phyloP scores from a whole-genome alignment of 2,329 filamentous ascomycete genomes.

The Pseudogymnoascus sp. region DNA sequence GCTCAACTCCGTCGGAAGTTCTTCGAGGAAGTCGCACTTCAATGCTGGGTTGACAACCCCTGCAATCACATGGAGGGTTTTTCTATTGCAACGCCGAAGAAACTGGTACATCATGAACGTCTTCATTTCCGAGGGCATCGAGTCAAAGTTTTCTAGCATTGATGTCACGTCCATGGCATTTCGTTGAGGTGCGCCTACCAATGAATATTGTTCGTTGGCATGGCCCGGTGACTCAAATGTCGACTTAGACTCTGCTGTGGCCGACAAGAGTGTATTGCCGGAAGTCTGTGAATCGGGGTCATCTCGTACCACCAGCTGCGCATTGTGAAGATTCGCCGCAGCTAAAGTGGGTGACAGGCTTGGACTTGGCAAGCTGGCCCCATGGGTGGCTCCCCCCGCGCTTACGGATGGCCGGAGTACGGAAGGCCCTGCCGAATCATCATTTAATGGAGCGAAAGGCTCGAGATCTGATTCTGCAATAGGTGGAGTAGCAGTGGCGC shows the following conservation, averaged over 20 bases:
- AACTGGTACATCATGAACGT: conserved; percentile 96
- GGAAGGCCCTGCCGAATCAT: conserved; percentile 40
- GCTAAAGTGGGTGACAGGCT: conserved; percentile 87
- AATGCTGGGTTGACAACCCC: conserved; percentile 87
- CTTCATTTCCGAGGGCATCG: conserved; percentile 85
- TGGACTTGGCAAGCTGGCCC: conserved; percentile 89
- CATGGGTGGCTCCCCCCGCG: conserved; percentile 37
- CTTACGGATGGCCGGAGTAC: conserved; percentile 32
- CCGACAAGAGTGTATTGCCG: conserved; percentile 20
- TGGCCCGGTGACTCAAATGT: conserved; percentile 25
- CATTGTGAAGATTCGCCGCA: conserved; percentile 43
- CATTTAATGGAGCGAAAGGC: conserved; percentile 45
- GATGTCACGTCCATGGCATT: conserved; percentile 69
- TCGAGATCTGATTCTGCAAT: conserved; percentile 66
- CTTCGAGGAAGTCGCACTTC: conserved; percentile 84
- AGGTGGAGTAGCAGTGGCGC: conserved; percentile 64
- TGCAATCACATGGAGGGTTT: conserved; percentile 82
- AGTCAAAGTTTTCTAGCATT: conserved; percentile 84
- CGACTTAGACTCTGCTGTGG: conserved; percentile 15
- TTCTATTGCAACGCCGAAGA: conserved; percentile 76
- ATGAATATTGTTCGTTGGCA: conserved; percentile 22
- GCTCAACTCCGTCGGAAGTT: conserved; percentile 78
- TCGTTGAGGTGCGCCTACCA: conserved; percentile 20
- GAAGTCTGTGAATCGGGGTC: conserved; percentile 5
- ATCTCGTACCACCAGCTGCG: conserved; percentile 27